Evolutionary conservation across 106 monocot genomes (phyloP).

Genomic region (Apostasia shenzhenica): DNA sequence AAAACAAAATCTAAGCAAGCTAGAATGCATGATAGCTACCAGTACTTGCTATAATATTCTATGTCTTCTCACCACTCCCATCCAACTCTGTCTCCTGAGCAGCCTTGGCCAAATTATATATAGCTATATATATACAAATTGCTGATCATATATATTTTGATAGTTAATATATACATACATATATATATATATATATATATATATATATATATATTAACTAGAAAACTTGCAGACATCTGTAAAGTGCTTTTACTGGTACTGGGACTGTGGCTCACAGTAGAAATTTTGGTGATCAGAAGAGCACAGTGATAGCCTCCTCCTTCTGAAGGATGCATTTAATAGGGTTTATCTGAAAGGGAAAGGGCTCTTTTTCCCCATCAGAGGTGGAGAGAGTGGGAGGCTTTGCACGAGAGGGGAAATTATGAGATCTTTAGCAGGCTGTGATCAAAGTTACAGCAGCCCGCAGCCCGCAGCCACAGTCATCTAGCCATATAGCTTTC

Average conservation of each 20-base stretch:
- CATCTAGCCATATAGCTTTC: too few species aligned
- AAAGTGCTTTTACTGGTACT: conserved; percentile 6
- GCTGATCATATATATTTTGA: neutral
- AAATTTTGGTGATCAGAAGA: conserved; percentile 3
- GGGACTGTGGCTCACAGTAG: conserved; percentile 4
- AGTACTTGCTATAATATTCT: conserved; percentile 3
- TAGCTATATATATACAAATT: neutral
- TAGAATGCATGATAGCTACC: neutral
- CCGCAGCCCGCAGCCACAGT: neutral
- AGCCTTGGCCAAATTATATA: neutral
- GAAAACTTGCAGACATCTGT: neutral
- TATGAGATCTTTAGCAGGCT: neutral
- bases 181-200: too few species aligned
- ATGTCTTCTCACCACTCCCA: conserved; percentile 9
- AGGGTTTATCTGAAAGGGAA: neutral
- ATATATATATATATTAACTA: too few species aligned
- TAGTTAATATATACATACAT: too few species aligned
- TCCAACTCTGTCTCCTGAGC: neutral
- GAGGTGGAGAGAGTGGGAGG: conserved; percentile 5
- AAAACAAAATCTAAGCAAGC: conserved; percentile 3
- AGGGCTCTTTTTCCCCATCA: neutral
- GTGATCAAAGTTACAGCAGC: neutral
- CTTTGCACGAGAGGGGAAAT: conserved; percentile 4
- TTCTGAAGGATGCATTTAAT: conserved; percentile 6
- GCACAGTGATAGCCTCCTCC: neutral